Evolutionary conservation across 768 basidiomycete genomes (phyloP).

Genomic region (Pisolithus orientalis): DNA sequence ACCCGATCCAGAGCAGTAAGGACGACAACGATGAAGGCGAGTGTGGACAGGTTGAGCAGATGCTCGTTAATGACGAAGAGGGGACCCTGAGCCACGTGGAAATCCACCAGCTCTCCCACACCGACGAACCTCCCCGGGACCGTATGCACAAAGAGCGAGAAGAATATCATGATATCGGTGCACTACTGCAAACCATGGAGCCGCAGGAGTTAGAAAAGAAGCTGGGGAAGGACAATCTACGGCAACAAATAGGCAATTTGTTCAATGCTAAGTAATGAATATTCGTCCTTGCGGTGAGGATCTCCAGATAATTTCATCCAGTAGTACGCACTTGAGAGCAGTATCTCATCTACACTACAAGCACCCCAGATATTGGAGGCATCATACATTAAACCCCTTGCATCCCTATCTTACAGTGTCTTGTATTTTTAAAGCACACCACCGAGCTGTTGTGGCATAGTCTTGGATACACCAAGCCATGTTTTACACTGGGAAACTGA

Average conservation of each 20-base stretch:
- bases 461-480: background rate
- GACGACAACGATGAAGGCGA: background rate
- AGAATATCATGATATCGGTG: background rate
- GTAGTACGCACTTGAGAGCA: background rate
- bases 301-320: background rate
- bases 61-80: too few species aligned
- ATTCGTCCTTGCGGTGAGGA: slow-evolving; percentile 29
- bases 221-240: slow-evolving; percentile 13
- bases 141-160: background rate
- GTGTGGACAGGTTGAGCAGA: too few species aligned
- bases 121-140: too few species aligned
- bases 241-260: slow-evolving; percentile 4
- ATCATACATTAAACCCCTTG: background rate
- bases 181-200: background rate
- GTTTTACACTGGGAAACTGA: background rate
- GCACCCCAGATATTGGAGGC: background rate
- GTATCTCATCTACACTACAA: background rate
- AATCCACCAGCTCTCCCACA: too few species aligned
- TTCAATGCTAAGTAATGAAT: slow-evolving; percentile 5
- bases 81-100: too few species aligned
- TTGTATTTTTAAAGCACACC: background rate
- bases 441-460: too few species aligned
- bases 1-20: background rate
- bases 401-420: background rate
- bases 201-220: slow-evolving; percentile 10